Conservation (phyloP, 352 stramenopile species). For the Globisporangium middletonii region DNA sequence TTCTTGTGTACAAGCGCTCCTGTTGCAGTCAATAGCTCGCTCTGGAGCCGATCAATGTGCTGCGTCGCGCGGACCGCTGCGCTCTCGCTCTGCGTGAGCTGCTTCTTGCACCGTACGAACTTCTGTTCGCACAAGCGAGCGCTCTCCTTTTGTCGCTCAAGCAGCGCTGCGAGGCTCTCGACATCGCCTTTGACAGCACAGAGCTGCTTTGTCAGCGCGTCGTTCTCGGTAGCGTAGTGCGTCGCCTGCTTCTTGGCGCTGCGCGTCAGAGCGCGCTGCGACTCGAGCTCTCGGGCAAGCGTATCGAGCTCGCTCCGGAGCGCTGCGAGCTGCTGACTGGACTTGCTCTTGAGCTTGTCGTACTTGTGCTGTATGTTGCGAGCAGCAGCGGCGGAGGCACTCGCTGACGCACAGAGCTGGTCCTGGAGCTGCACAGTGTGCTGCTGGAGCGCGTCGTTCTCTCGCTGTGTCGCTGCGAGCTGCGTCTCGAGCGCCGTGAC, state of each 20-base stretch:
- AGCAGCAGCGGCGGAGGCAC: neutral
- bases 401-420: constrained; percentile 15
- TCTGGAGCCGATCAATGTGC: constrained; percentile 19
- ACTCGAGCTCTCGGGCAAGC: constrained; percentile 28
- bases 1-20: constrained; percentile 39
- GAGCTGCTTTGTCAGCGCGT: constrained; percentile 35
- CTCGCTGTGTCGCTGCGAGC: constrained; percentile 7
- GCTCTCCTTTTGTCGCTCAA: constrained; percentile 31
- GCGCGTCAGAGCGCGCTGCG: constrained; percentile 24
- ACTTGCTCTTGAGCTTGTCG: constrained; percentile 15
- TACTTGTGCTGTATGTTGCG: constrained; percentile 22
- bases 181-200: constrained; percentile 27
- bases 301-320: constrained; percentile 18
- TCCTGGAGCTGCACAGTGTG: constrained; percentile 15
- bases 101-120: constrained; percentile 16
- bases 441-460: constrained; percentile 5
- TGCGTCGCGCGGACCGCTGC: constrained; percentile 7
- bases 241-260: constrained; percentile 32
- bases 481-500: constrained; percentile 15
- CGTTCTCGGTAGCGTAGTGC: constrained; percentile 24
- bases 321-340: constrained; percentile 22
- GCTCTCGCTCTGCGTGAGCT: constrained; percentile 17
- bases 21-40: constrained; percentile 19
- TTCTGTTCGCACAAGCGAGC: constrained; percentile 22
- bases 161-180: constrained; percentile 30